phyloP scores from a whole-genome alignment of 2,329 filamentous ascomycete genomes.

The Simplicillium aogashimaense region DNA sequence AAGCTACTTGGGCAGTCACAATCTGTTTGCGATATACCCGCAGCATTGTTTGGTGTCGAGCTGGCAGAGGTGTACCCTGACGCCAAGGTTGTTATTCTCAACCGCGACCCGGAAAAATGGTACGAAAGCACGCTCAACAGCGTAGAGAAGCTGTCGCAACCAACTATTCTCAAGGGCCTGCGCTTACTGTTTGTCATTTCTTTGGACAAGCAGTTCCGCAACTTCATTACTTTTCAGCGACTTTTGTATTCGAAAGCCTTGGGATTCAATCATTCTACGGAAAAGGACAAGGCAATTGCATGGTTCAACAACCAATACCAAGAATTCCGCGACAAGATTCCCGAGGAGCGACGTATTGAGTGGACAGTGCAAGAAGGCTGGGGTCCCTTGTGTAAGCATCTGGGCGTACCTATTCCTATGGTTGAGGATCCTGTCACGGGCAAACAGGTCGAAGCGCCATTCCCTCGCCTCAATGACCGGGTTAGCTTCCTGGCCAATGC shows the following conservation, averaged over 20 bases:
- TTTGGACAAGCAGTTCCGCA: slow-evolving; percentile 14
- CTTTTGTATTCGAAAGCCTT: slow-evolving; percentile 11
- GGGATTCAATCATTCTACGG: slow-evolving; percentile 18
- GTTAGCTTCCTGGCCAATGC: slow-evolving; percentile 4
- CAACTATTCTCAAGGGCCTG: slow-evolving; percentile 5
- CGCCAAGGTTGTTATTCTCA: slow-evolving; percentile 27
- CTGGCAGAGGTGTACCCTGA: slow-evolving; percentile 23
- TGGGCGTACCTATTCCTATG: slow-evolving; percentile 25
- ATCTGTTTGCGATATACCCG: slow-evolving; percentile 45
- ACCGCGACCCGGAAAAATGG: slow-evolving; percentile 28
- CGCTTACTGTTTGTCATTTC: slow-evolving; percentile 16
- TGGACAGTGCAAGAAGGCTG: slow-evolving; percentile 28
- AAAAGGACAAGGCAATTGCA: slow-evolving; percentile 25
- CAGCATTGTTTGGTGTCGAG: slow-evolving; percentile 37
- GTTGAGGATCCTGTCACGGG: slow-evolving; percentile 17
- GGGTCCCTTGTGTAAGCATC: slow-evolving; percentile 28
- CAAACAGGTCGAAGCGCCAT: slow-evolving; percentile 9
- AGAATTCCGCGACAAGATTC: slow-evolving; percentile 22
- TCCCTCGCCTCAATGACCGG: slow-evolving; percentile 12
- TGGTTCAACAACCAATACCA: slow-evolving; percentile 27
- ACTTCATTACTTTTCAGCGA: slow-evolving; percentile 15
- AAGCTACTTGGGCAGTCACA: slow-evolving; percentile 33
- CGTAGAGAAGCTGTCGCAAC: slow-evolving; percentile 11
- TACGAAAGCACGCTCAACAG: slow-evolving; percentile 18
- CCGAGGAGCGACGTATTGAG: slow-evolving; percentile 23